Percentiles rank a stretch among this genome's conserved stretches.
Conservation (phyloP, 192 early-diverging fungal species). For the Entomortierella parvispora region DNA sequence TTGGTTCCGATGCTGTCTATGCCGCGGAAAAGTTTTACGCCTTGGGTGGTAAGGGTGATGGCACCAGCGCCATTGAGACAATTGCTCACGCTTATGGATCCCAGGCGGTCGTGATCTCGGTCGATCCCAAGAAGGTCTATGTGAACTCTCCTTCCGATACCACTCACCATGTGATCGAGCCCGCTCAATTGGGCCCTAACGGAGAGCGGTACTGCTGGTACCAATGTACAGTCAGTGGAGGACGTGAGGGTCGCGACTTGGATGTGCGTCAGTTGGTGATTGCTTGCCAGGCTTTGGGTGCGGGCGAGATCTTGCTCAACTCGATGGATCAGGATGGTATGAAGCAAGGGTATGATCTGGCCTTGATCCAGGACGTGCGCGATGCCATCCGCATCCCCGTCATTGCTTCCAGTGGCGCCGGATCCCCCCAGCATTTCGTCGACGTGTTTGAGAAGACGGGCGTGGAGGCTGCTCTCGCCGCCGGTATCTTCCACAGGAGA, state of each 20-base stretch:
- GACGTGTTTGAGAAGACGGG: slow-evolving; percentile 86
- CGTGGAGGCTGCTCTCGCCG: slow-evolving; percentile 97
- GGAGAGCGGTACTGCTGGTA: slow-evolving; percentile 98
- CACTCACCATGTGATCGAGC: slow-evolving; percentile 81
- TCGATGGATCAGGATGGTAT: slow-evolving; percentile 99
- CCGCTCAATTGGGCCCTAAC: slow-evolving; percentile 82
- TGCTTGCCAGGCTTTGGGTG: slow-evolving; percentile 90
- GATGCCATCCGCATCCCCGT: slow-evolving; percentile 89
- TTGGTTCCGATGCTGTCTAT: slow-evolving; percentile 99
- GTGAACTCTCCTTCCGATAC: slow-evolving; percentile 80
- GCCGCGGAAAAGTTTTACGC: slow-evolving; percentile 87
- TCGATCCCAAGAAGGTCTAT: slow-evolving; percentile 96
- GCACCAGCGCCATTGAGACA: slow-evolving; percentile 91
- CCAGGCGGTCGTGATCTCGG: slow-evolving; percentile 98
- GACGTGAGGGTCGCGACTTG: slow-evolving; percentile 92
- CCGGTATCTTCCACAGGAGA: slow-evolving; percentile 97
- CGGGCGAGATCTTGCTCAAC: slow-evolving; percentile 97
- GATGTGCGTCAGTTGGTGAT: slow-evolving; percentile 93
- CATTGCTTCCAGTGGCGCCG: slow-evolving; percentile 97
- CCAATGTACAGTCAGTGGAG: slow-evolving; percentile 98
- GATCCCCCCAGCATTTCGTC: slow-evolving; percentile 85
- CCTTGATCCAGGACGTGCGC: slow-evolving; percentile 84
- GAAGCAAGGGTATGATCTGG: slow-evolving; percentile 95
- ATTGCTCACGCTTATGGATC: slow-evolving; percentile 95
- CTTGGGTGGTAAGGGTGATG: slow-evolving; percentile 63